These are phyloP conservation scores for Apiotrichum gracile DNA, from an alignment of 1,284 basidiomycete species.

Conservation along the genomic window DNA sequence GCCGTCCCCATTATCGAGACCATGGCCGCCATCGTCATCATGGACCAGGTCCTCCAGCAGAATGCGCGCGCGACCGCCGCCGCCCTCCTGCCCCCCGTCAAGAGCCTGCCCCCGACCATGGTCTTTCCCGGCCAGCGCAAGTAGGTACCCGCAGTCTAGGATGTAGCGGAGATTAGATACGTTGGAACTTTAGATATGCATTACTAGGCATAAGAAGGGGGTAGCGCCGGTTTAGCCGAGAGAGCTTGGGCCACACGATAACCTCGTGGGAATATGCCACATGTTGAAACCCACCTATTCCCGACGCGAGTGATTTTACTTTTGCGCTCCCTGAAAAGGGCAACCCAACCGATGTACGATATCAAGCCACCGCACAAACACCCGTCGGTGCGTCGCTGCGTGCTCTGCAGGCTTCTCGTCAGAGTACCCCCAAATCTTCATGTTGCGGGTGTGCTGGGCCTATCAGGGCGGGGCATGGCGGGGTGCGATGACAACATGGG, in stretches of 20 bases:
- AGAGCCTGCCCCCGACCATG: constrained; percentile 76
- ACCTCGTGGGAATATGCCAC: neutral
- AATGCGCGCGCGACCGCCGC: constrained; percentile 68
- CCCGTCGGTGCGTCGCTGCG: too few relatives aligned
- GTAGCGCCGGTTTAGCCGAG: too few relatives aligned
- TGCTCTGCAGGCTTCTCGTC: too few relatives aligned
- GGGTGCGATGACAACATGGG: neutral
- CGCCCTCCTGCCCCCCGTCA: constrained; percentile 64
- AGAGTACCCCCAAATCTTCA: neutral
- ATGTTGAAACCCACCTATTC: neutral
- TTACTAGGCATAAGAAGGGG: neutral
- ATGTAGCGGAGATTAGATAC: too few relatives aligned
- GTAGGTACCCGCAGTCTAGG: neutral
- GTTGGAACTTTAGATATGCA: too few relatives aligned
- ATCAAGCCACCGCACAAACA: neutral
- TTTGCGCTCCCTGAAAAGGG: neutral
- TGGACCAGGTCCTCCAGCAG: constrained; percentile 87
- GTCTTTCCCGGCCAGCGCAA: constrained; percentile 42
- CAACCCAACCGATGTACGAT: too few relatives aligned
- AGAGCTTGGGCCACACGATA: too few relatives aligned
- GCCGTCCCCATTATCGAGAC: constrained; percentile 98
- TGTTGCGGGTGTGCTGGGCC: neutral
- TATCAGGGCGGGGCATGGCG: neutral
- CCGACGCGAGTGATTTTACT: neutral
- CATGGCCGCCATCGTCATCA: constrained; percentile 92